A percentile compares a stretch with the other conserved stretches of the same genome.
phyloP scores from a whole-genome alignment of 257 asterid genomes.

The Leonotis leonurus region DNA sequence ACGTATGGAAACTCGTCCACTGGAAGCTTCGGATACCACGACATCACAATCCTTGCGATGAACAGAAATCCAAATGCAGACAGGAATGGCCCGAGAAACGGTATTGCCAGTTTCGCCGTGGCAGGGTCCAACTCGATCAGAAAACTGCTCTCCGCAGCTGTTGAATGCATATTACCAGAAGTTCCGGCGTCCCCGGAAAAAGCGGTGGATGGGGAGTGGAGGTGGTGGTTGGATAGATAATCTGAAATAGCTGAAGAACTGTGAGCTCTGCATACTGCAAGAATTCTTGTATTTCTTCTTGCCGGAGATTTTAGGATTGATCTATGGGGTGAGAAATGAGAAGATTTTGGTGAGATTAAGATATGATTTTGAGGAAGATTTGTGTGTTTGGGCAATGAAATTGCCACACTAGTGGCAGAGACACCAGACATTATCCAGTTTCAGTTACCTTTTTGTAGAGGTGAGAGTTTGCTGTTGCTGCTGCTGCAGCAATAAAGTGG shows the following conservation, averaged over 20 bases:
- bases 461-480: too few species aligned
- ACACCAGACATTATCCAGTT: constrained; percentile 31
- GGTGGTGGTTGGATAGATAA: too few species aligned
- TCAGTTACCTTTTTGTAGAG: too few species aligned
- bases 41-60: constrained; percentile 72
- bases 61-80: constrained; percentile 75
- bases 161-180: constrained; percentile 14
- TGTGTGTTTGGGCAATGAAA: constrained; percentile 23
- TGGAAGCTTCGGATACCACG: constrained; percentile 91
- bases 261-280: constrained; percentile 17
- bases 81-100: constrained; percentile 61
- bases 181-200: constrained; percentile 14
- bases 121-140: constrained; percentile 72
- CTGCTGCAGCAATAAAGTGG: neutral
- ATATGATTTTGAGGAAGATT: constrained; percentile 3
- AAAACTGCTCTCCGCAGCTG: constrained; percentile 23
- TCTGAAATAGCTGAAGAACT: constrained; percentile 24
- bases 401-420: constrained; percentile 17
- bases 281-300: neutral
- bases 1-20: constrained; percentile 72
- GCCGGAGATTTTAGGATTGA: constrained; percentile 1
- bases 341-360: neutral
- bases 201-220: too few species aligned
- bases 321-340: too few species aligned
- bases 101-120: constrained; percentile 58